These are phyloP conservation scores for Ceriops tagal DNA, from an alignment of 345 rosid genomes.

Conservation along the genomic window DNA sequence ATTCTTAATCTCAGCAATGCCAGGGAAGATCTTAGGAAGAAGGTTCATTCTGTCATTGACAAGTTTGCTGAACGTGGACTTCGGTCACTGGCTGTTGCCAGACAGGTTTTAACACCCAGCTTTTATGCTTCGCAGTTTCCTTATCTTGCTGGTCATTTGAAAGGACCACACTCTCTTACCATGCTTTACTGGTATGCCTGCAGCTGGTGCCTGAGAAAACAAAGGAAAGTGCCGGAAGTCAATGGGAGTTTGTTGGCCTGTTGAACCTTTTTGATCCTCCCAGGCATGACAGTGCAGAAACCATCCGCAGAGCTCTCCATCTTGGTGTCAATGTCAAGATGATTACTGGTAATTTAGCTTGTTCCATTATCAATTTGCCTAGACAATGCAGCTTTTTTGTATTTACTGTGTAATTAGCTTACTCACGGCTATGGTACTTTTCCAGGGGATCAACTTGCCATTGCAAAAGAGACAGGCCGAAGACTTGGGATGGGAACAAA, in stretches of 20 bases:
- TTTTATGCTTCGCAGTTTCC: not conserved
- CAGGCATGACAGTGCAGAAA: constrained; percentile 98
- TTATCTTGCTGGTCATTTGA: not conserved
- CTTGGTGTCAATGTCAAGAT: constrained; percentile 97
- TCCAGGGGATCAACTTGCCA: constrained; percentile 73
- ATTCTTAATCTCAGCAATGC: constrained; percentile 56
- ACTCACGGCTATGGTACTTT: not conserved
- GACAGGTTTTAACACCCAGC: constrained; percentile 49
- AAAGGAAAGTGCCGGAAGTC: constrained; percentile 65
- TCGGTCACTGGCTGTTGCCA: constrained; percentile 69
- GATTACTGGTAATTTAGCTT: constrained; percentile 53
- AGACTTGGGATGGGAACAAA: constrained; percentile 95
- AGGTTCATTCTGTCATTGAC: constrained; percentile 53
- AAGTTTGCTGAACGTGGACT: constrained; percentile 82
- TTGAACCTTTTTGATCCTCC: constrained; percentile 83
- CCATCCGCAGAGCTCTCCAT: constrained; percentile 78
- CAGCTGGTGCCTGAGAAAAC: constrained; percentile 69
- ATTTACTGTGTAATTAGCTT: not conserved
- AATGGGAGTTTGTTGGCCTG: constrained; percentile 81
- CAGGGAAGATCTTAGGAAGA: constrained; percentile 55
- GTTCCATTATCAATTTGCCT: not conserved
- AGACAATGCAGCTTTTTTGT: not conserved
- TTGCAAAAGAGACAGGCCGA: constrained; percentile 93
- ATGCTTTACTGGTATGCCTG: not conserved
- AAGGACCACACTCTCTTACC: not conserved